These are phyloP conservation scores for Calonectria multiphialidica DNA, from an alignment of 2,329 filamentous ascomycete genomes.

Conservation along the genomic window DNA sequence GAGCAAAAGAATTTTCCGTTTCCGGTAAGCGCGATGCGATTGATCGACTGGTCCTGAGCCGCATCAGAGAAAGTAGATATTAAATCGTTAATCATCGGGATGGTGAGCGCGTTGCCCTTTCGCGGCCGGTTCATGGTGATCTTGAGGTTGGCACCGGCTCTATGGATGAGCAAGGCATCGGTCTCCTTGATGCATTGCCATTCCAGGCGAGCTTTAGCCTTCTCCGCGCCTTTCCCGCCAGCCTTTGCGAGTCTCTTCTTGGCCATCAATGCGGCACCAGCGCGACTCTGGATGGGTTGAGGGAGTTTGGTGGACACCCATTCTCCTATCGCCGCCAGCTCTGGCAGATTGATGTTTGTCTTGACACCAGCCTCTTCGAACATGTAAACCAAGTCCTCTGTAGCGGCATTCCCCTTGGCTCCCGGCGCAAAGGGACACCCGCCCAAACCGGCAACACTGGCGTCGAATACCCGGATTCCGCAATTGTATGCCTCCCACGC, in stretches of 20 bases:
- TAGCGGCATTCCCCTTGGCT: conserved; percentile 21
- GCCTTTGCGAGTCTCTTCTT: not conserved
- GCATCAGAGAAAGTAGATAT: conserved; percentile 43
- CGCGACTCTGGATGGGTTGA: conserved; percentile 60
- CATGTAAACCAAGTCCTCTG: conserved; percentile 24
- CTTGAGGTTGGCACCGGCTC: conserved; percentile 42
- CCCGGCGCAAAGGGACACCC: conserved; percentile 25
- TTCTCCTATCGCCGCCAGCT: conserved; percentile 65
- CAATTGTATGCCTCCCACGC: conserved; percentile 72
- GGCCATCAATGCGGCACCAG: conserved; percentile 54
- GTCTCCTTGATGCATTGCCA: conserved; percentile 20
- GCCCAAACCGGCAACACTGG: conserved; percentile 39
- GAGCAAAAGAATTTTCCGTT: conserved; percentile 54
- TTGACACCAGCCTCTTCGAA: conserved; percentile 7
- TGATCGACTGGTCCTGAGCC: conserved; percentile 41
- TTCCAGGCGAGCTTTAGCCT: not conserved
- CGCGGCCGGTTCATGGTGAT: conserved; percentile 48
- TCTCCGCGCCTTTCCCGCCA: not conserved
- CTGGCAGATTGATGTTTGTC: conserved; percentile 63
- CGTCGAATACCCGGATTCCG: conserved; percentile 75
- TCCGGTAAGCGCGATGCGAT: conserved; percentile 51
- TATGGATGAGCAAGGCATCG: conserved; percentile 42
- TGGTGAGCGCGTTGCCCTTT: conserved; percentile 55
- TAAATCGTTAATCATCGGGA: conserved; percentile 49
- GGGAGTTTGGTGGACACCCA: conserved; percentile 68